Percentiles rank a stretch among this genome's conserved stretches.
phyloP scores from a whole-genome alignment of 2,329 filamentous ascomycete species.

The Dothiorella sarmentorum region DNA sequence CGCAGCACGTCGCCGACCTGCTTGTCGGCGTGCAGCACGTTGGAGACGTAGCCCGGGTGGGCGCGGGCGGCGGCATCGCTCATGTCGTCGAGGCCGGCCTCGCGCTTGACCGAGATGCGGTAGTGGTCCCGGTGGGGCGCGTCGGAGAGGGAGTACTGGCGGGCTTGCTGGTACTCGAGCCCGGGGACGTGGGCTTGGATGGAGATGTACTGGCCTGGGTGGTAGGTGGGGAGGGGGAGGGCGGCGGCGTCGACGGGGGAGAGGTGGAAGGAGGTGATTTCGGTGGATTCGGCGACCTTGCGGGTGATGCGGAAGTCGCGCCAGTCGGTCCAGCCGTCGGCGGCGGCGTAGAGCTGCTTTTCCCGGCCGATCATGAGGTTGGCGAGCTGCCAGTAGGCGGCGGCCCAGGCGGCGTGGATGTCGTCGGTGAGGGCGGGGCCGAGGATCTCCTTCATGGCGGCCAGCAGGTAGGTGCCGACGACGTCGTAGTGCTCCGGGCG shows the following conservation, averaged over 20 bases:
- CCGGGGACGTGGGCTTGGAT: constrained; percentile 57
- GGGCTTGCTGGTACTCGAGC: constrained; percentile 57
- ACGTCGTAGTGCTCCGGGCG: constrained; percentile 66
- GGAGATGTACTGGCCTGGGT: constrained; percentile 71
- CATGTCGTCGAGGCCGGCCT: no score
- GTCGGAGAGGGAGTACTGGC: constrained; percentile 72
- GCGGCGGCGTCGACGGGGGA: constrained; percentile 58
- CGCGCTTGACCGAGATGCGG: constrained; percentile 66
- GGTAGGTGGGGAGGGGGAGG: constrained; percentile 62
- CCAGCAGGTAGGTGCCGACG: constrained; percentile 66
- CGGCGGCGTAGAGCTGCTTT: constrained; percentile 58
- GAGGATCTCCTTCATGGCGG: constrained; percentile 64
- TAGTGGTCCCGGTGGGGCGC: constrained; percentile 60
- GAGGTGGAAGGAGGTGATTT: constrained; percentile 69
- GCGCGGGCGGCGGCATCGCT: constrained; percentile 45
- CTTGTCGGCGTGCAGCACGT: constrained; percentile 62
- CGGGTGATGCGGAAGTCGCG: constrained; percentile 62
- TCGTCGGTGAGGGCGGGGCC: constrained; percentile 63
- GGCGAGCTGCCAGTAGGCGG: constrained; percentile 70
- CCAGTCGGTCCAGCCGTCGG: constrained; percentile 64
- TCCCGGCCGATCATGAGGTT: constrained; percentile 69
- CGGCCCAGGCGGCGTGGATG: constrained; percentile 64
- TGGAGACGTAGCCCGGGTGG: constrained; percentile 65
- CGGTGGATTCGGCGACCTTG: constrained; percentile 64
- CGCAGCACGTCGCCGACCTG: constrained; percentile 60